Evolutionary conservation across 306 rosid genomes (phyloP).

Genomic region (Chamaecrista fasciculata): DNA sequence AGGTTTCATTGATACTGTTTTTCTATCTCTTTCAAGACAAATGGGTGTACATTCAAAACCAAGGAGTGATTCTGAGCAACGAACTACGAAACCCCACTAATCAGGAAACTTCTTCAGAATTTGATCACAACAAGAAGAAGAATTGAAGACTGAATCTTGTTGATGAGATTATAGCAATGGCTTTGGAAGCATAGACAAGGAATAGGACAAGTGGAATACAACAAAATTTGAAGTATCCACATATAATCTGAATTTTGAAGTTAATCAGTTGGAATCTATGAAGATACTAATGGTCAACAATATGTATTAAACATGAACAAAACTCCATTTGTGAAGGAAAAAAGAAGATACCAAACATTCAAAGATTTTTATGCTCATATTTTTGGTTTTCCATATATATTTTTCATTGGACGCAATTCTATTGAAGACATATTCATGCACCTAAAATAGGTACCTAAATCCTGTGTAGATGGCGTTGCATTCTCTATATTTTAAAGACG

Average conservation of each 20-base stretch:
- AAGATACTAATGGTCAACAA: background rate
- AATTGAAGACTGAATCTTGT: slow-evolving; percentile 40
- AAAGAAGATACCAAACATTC: too few species aligned
- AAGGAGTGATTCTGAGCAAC: slow-evolving; percentile 51
- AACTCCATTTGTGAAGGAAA: background rate
- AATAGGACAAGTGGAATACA: background rate
- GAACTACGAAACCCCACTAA: slow-evolving; percentile 30
- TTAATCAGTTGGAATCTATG: too few species aligned
- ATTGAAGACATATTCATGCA: too few species aligned
- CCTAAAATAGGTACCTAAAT: too few species aligned
- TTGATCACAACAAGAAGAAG: slow-evolving; percentile 44
- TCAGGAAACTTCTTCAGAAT: slow-evolving; percentile 29
- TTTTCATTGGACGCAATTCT: too few species aligned
- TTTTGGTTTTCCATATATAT: too few species aligned
- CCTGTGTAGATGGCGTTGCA: too few species aligned
- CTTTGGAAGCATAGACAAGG: too few species aligned
- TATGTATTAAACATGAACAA: background rate
- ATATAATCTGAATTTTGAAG: background rate
- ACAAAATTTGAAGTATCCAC: background rate
- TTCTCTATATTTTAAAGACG: too few species aligned
- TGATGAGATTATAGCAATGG: slow-evolving; percentile 36
- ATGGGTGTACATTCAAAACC: slow-evolving; percentile 63
- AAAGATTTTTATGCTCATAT: too few species aligned
- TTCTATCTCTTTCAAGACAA: slow-evolving; percentile 92
- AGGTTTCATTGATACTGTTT: slow-evolving; percentile 54